Base-by-base conservation (phyloP, 805 yeast genomes). In the Sugiyamaella floridensis region DNA sequence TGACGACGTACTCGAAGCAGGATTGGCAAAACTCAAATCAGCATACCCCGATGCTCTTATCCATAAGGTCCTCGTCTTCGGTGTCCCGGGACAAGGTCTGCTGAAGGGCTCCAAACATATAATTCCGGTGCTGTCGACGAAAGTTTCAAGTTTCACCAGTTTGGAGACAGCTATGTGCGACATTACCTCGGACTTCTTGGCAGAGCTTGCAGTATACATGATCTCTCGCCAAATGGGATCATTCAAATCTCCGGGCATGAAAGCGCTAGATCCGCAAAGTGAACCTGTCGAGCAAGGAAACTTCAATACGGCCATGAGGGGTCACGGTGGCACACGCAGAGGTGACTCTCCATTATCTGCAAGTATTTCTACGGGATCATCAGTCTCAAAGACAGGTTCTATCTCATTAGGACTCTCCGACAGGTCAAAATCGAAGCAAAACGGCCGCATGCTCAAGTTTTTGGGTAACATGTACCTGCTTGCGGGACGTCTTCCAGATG, bases 191-290 rank as follows among this genome's bases (percentile, higher is more conserved):
- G 75, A 78, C 43, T 82, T 89, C 56, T 71, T 93, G 12, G 73
- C 69, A 6, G 79, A 81, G 9, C 71, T 92, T 54, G 83, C 87
- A 15, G 76, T 73, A 4, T 63, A 67, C n/a, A 88, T 89, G 9
- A 77, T 83, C 2, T 81, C 95, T 0, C 85, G 83, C 58, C 79
- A 82, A 55, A 88, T 86, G 64, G 86, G 88, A 40, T 85, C 96
- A 0, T 74, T 89, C 54, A 75, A 95, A 58, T 86, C 95, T 0
- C 97, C 97, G 0, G 86, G 56, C 5, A 51, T 60, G n/a, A 64
- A 63, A 50, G 62, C 58, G 18, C 45, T 66, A 19, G 66, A 63
- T 18, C 42, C 60, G 10, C 55, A 57, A 11, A 40, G 37, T 32
- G 37, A 32, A 11, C 37, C 37, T 4, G 37, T 32, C 37, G 37